These are phyloP conservation scores for Clitocybe nebularis DNA, from an alignment of 1,284 basidiomycete genomes.

Conservation along the genomic window DNA sequence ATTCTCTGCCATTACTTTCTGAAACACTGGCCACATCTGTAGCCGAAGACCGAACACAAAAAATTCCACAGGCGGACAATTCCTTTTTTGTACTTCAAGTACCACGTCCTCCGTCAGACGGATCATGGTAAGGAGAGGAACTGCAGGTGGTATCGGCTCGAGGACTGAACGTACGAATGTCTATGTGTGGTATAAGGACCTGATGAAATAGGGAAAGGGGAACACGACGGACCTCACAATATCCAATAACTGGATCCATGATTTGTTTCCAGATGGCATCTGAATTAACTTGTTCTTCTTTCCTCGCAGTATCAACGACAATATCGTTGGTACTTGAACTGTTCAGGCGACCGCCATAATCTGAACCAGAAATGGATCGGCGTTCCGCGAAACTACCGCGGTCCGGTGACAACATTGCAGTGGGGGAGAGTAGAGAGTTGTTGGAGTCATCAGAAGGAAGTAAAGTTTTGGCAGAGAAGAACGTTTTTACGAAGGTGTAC, in stretches of 20 bases:
- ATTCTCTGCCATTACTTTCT: slow-evolving; percentile 83
- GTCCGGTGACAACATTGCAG: slow-evolving; percentile 31
- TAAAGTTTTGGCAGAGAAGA: slow-evolving; percentile 54
- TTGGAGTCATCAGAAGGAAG: slow-evolving; percentile 32
- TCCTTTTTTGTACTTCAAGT: slow-evolving; percentile 68
- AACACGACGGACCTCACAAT: slow-evolving; percentile 56
- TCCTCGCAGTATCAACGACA: slow-evolving; percentile 34
- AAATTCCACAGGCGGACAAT: slow-evolving; percentile 73
- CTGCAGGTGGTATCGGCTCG: slow-evolving; percentile 66
- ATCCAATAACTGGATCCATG: slow-evolving; percentile 84
- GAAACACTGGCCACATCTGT: slow-evolving; percentile 88
- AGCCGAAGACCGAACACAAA: slow-evolving; percentile 79
- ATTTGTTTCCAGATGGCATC: slow-evolving; percentile 85
- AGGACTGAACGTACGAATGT: slow-evolving; percentile 62
- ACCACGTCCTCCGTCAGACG: slow-evolving; percentile 80
- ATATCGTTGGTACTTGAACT: slow-evolving; percentile 23
- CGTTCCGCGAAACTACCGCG: slow-evolving; percentile 30
- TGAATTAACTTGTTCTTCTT: slow-evolving; percentile 56
- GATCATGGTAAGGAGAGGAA: slow-evolving; percentile 84
- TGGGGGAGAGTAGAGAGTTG: slow-evolving; percentile 35
- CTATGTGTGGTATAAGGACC: slow-evolving; percentile 33
- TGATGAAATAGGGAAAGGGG: not conserved
- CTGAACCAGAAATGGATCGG: slow-evolving; percentile 40
- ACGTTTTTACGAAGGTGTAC: slow-evolving; percentile 80
- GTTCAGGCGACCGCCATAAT: slow-evolving; percentile 29